Base-by-base conservation (phyloP, 2,329 filamentous ascomycete species). In the Paraconiothyrium brasiliense region DNA sequence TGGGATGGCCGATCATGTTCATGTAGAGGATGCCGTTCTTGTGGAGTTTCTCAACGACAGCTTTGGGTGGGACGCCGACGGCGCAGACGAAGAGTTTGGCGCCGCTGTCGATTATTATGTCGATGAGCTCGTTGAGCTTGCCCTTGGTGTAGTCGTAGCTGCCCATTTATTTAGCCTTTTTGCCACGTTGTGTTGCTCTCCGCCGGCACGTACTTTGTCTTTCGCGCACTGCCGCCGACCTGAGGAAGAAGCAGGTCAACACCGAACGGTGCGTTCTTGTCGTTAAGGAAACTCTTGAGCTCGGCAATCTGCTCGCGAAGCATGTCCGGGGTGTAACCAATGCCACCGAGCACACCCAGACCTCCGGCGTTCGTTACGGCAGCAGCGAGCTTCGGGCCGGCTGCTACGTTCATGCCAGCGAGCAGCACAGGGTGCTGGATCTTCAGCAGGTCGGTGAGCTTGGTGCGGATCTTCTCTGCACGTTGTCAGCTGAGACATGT, bases 131-230 rank as follows among this genome's bases (percentile, higher is more conserved):
- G 80, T 92, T 86, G 66, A 99, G 92, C 84, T 98, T 98, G 80
- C 95, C 95, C 86, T 99, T 98, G 76, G 95, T 99, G 86, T 99
- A 99, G 83, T 99, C 95, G 83, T 98, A 97, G 88, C 94, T 97
- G 74, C 58, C 58, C 41, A 27, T 6, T 20, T 16, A 7, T 54
- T 61, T 35, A 61, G 55, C 54, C 10, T n/a, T 41, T 8, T 46
- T 30, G 16, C 10, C 48, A 54, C 52, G 22, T 41, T 8, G 1
- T 20, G 24, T 30, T 10, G 27, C 43, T 43, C 9, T 3, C 16
- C 16, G 22, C 44, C 13, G 10, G 57, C 4, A 61, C 80, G 64
- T 81, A 91, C 89, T 97, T 98, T 74, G 94, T 97, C 87, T 97
- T 97, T 76, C 95, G 89, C 65, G 95, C 95, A 76, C 85, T 93